Conservation (phyloP, 1,139 yeast genomes). For the Taphrina pruni region DNA sequence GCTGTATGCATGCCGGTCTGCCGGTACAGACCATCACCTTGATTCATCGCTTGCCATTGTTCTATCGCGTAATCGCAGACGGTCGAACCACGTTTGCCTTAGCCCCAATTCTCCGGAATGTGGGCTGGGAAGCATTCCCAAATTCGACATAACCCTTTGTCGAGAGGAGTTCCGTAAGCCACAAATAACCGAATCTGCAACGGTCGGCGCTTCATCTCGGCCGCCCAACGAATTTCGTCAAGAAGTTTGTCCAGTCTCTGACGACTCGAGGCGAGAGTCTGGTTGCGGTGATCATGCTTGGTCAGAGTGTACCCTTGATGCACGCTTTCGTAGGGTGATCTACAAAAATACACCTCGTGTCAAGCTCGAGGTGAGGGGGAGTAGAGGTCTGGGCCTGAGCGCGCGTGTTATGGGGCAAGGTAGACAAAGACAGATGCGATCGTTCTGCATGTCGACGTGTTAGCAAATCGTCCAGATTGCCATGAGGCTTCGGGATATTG, state of each 20-base stretch:
- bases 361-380: background rate
- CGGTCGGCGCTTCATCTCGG: slow-evolving; percentile 2
- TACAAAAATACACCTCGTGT: background rate
- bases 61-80: too few species aligned
- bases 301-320: background rate
- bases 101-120: background rate
- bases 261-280: background rate
- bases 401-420: background rate
- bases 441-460: slow-evolving; percentile 2
- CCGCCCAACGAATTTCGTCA: background rate
- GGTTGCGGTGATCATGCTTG: background rate
- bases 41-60: too few species aligned
- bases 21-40: too few species aligned
- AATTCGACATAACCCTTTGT: background rate
- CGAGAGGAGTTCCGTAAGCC: background rate
- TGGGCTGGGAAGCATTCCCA: background rate
- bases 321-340: slow-evolving; percentile 7
- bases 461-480: background rate
- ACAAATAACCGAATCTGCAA: slow-evolving; percentile 10
- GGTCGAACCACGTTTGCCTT: background rate
- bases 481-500: background rate
- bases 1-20: too few species aligned
- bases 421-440: background rate
- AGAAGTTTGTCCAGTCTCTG: background rate
- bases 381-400: background rate